phyloP scores from a whole-genome alignment of 169 alveolate species.

The Babesia bovis region DNA sequence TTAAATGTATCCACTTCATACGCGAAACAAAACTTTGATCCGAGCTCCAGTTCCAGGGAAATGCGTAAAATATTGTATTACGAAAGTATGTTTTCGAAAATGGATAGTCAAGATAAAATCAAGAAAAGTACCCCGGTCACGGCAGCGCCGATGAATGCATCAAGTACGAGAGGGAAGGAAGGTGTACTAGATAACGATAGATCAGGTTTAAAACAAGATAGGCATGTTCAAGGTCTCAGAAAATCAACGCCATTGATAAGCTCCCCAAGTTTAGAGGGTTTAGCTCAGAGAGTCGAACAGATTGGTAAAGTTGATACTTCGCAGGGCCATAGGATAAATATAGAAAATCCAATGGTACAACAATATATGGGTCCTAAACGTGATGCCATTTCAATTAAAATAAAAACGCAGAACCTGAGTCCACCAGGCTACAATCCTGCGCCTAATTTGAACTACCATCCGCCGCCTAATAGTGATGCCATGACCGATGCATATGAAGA shows the following conservation, averaged over 20 bases:
- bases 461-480: neutral
- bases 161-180: neutral
- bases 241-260: neutral
- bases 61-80: constrained; percentile 73
- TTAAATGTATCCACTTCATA: neutral
- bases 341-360: neutral
- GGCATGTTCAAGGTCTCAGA: neutral
- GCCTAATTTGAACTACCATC: neutral
- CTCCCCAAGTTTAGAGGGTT: neutral
- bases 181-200: neutral
- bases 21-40: constrained; percentile 55
- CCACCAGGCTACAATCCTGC: neutral
- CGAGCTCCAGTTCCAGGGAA: constrained; percentile 73
- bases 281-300: neutral
- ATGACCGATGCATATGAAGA: neutral
- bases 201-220: neutral
- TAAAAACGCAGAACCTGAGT: neutral
- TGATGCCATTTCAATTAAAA: constrained; percentile 11
- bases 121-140: neutral
- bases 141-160: neutral
- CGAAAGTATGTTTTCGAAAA: constrained; percentile 75
- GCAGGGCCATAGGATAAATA: neutral
- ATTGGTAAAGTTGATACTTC: neutral
- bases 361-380: neutral
- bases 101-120: constrained; percentile 62